Evolutionary conservation across 2,329 filamentous ascomycete genomes (phyloP), one percentile per base, ranked within the genome.

Genomic region (Cytospora mali): DNA sequence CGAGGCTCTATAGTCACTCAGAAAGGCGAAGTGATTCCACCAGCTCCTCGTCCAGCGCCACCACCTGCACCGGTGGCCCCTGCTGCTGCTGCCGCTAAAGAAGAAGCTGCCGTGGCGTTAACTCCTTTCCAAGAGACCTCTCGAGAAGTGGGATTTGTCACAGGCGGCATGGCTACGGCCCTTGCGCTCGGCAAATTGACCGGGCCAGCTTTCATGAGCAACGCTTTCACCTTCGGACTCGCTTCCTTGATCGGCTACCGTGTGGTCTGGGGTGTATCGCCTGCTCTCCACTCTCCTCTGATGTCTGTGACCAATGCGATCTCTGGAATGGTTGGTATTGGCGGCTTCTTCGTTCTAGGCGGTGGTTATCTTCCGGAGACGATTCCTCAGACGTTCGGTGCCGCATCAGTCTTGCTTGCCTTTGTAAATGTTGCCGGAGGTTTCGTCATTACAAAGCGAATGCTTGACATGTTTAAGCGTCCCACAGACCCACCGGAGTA

Each of bases 271-370:
- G 92, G 92, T 58, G 92, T 96, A 14, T 79, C 81, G 0, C 92
- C 92, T 9, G 91, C 92, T 39, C 81, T 97, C 6, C 93, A 96
- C 74, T 94, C 91, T 2, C 93, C 92, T 1, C 79, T 97, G 6
- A 96, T 97, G 93, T 93, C 90, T 68, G 92, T 96, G 39, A 96
- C 93, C 9, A 96, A 97, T 73, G 93, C 93, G 29, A 96, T 96
- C 69, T 95, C 91, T 33, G 92, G 86, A 59, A 92, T 97, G 89
- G 93, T 96, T 31, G 93, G 92, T 62, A 83, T 97, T 65, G 93
- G 92, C 62, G 92, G 93, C 14, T 82, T 96, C 67, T 97, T 96
- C 77, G 88, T 96, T 60, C 89, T 97, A 78, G 93, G 92, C 14
- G 92, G 92, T 31, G 92, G 92, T 27, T 89, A 88, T 71, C 67